Evolutionary conservation across 164 flowering plant species (phyloP), one percentile per base, ranked within the genome.

Genomic region (Aristolochia californica): DNA sequence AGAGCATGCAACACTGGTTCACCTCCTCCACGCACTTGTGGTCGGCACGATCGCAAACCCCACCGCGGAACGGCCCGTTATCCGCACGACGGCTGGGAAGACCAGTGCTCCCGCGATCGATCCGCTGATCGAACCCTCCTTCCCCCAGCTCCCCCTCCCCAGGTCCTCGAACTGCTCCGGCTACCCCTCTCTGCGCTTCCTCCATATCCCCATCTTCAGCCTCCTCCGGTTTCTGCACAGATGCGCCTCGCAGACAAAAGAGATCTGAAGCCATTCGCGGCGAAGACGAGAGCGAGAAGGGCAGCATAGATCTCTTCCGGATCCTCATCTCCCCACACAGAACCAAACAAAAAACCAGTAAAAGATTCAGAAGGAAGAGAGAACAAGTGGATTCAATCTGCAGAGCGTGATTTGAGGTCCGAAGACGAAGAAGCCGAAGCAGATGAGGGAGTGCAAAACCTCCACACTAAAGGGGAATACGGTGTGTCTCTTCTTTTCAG

Each of bases 241-340:
- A 20, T 56, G 34, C 48, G 17, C n/a, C 44, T 4, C 28, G 5
- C 10, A 22, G 50, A 23, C 49, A 48, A 8, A 28, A 11, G 22
- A 34, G 70, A 66, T 66, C 65, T 62, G 70, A 18, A 21, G 43
- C 38, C 47, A 34, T 13, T 14, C 2, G 50, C 20, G 40, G 50
- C 17, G 52, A 21, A 2, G 51, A 14, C 26, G 51, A 45, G 17
- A 45, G 28, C 17, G 48, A 21, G 48, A 56, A 40, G 15, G 48
- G 59, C 23, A 45, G 51, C 45, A 58, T 21, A 0, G 22, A 59
- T 55, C 64, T 34, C 56, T 68, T 68, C 18, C 71, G 62, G 67
- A 68, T 68, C 63, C 71, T 68, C 71, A 68, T 68, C 21, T 22
- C 34, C 40, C 40, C 11, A 5, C n/a, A 22, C n/a, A 12, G 22